Percentiles rank a stretch among this genome's conserved stretches.
Conservation (phyloP, 306 rosid genomes). For the Boehmeria nivea region DNA sequence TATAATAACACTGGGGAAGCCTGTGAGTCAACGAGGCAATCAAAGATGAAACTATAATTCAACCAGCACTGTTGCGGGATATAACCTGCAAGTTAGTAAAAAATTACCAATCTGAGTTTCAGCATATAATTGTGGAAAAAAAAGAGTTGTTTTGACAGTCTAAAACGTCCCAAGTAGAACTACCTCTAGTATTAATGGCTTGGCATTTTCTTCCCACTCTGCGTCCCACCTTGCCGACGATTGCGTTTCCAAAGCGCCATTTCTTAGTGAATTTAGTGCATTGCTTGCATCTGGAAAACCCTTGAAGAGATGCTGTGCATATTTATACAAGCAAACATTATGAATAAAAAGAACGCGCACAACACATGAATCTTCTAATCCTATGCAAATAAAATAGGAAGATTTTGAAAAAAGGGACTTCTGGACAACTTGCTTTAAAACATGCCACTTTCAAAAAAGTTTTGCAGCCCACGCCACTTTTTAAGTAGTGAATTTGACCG, state of each 20-base stretch:
- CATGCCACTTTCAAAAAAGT: too few relatives aligned
- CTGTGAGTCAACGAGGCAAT: too few relatives aligned
- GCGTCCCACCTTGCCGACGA: slow-evolving; percentile 70
- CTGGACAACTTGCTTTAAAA: too few relatives aligned
- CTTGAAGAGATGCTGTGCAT: slow-evolving; percentile 67
- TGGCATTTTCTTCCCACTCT: slow-evolving; percentile 93
- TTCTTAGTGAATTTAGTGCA: slow-evolving; percentile 45
- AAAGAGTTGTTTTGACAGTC: too few relatives aligned
- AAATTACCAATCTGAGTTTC: background rate
- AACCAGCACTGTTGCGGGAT: background rate
- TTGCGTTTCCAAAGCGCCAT: slow-evolving; percentile 61
- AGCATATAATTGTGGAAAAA: background rate
- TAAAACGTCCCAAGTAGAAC: slow-evolving; percentile 10
- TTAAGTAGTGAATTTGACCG: too few relatives aligned
- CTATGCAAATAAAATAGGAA: too few relatives aligned
- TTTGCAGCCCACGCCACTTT: too few relatives aligned
- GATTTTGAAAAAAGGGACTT: too few relatives aligned
- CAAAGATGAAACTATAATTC: too few relatives aligned
- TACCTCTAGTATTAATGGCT: slow-evolving; percentile 71
- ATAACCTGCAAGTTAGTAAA: background rate
- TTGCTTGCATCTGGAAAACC: slow-evolving; percentile 79
- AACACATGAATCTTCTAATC: too few relatives aligned
- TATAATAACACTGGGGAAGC: too few relatives aligned
- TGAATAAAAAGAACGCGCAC: background rate
- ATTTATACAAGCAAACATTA: slow-evolving; percentile 20